Conservation (phyloP, 176 grass and related monocot species). For the Musa troglodytarum region DNA sequence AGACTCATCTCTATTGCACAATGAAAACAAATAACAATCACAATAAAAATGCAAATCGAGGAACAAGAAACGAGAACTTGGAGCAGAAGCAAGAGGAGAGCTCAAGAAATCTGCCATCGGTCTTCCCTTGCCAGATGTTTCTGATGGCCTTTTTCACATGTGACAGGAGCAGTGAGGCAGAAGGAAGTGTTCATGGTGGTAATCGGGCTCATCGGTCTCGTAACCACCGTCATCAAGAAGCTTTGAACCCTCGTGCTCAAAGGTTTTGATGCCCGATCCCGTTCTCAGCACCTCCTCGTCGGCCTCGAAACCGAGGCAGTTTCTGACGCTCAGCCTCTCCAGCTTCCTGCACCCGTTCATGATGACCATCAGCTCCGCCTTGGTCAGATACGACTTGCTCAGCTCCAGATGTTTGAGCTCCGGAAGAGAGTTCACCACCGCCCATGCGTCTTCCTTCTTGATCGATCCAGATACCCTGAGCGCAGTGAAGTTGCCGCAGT, state of each 20-base stretch:
- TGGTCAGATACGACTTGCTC: conserved; percentile 47
- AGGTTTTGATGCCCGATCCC: conserved; percentile 21
- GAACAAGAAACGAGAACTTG: no score
- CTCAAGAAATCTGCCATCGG: no score
- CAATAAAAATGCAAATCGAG: no score
- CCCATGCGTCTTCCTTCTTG: conserved; percentile 46
- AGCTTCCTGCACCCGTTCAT: conserved; percentile 35
- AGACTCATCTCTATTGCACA: no score
- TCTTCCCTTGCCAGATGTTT: no score
- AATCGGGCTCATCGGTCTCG: conserved; percentile 15
- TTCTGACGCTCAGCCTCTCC: conserved; percentile 33
- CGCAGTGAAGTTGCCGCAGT: conserved; percentile 27
- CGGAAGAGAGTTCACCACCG: conserved; percentile 18
- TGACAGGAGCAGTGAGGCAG: no score
- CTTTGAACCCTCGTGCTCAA: conserved; percentile 47
- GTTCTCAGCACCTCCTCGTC: conserved; percentile 30
- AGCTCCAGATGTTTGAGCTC: conserved; percentile 33
- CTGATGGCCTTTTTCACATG: no score
- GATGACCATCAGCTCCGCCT: conserved; percentile 29
- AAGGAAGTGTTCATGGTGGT: no score
- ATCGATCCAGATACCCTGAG: conserved; percentile 42
- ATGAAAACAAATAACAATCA: no score
- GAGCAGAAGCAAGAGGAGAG: no score
- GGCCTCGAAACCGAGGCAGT: conserved; percentile 56
- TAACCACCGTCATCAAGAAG: conserved; percentile 27